Percentiles rank a stretch among this genome's conserved stretches.
phyloP scores from a whole-genome alignment of 257 asterid species.

The Petunia axillaris region DNA sequence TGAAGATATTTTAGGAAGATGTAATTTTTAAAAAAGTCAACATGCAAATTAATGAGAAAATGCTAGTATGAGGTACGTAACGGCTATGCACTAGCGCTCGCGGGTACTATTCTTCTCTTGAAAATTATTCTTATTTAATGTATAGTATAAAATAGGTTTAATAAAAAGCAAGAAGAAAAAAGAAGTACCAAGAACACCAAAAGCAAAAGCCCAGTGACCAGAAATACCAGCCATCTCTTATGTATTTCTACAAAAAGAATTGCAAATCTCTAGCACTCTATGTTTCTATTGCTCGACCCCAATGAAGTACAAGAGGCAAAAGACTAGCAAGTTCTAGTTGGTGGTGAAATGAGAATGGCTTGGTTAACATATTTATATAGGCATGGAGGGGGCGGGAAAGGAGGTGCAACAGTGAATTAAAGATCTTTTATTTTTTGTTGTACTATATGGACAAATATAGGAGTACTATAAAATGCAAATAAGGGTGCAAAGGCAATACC shows the following conservation, averaged over 20 bases:
- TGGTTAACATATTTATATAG: background rate
- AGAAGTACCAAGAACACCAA: conserved; percentile 37
- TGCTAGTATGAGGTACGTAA: background rate
- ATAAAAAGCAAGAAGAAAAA: background rate
- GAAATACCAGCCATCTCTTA: background rate
- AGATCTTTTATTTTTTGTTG: no score
- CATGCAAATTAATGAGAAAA: background rate
- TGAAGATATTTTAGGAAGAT: no score
- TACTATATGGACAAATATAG: background rate
- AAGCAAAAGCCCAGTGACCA: no score
- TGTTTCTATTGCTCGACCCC: background rate
- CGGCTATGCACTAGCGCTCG: background rate
- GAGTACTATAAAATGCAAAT: background rate
- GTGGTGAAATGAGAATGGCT: background rate
- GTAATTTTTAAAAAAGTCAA: background rate
- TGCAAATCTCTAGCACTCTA: background rate
- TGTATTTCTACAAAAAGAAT: background rate
- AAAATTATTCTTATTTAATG: background rate
- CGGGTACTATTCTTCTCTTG: background rate
- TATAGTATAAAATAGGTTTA: background rate
- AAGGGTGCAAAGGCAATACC: background rate
- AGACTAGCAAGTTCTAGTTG: background rate
- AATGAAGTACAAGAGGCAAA: background rate
- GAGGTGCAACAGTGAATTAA: background rate
- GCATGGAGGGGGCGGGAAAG: background rate